Evolutionary conservation across 2,329 filamentous ascomycete species (phyloP).

Genomic region (Colletotrichum sp.): DNA sequence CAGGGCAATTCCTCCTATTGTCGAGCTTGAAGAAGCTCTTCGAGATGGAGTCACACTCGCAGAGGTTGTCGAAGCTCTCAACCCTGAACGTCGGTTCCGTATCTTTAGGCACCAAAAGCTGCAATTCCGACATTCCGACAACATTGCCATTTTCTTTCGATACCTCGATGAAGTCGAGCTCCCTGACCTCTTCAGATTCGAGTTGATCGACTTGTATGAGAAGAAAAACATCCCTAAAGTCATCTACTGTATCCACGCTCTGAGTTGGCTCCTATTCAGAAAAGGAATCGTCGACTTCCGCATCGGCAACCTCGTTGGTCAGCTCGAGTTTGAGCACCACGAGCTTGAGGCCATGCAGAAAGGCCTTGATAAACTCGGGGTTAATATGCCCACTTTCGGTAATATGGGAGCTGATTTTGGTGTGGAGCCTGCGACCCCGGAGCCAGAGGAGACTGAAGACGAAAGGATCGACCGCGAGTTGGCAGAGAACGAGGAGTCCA

Average conservation of each 20-base stretch:
- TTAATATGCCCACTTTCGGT: slow-evolving; percentile 96
- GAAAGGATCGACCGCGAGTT: slow-evolving; percentile 86
- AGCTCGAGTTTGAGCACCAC: slow-evolving; percentile 96
- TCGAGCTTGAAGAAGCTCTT: slow-evolving; percentile 90
- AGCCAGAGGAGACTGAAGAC: slow-evolving; percentile 87
- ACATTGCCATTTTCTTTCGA: slow-evolving; percentile 94
- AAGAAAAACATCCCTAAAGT: slow-evolving; percentile 99
- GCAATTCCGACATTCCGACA: slow-evolving; percentile 96
- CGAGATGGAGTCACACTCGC: slow-evolving; percentile 93
- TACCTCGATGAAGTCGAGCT: slow-evolving; percentile 91
- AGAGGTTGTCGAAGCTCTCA: slow-evolving; percentile 89
- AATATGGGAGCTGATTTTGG: slow-evolving; percentile 97
- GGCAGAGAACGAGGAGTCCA: slow-evolving; percentile 72
- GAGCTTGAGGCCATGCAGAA: slow-evolving; percentile 97
- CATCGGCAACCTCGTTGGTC: slow-evolving; percentile 95
- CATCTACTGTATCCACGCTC: slow-evolving; percentile 96
- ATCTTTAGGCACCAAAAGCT: slow-evolving; percentile 88
- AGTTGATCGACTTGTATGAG: slow-evolving; percentile 96
- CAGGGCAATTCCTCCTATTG: slow-evolving; percentile 85
- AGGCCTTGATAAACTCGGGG: slow-evolving; percentile 91
- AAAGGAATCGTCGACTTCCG: slow-evolving; percentile 95
- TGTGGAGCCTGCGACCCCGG: slow-evolving; percentile 74
- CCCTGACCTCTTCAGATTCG: slow-evolving; percentile 95
- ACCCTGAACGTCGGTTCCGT: slow-evolving; percentile 75
- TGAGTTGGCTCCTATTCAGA: slow-evolving; percentile 96